Evolutionary conservation across 1,139 yeast genomes (phyloP), one percentile per base, ranked within the genome.

Genomic region (Yamadazyma trypodendri): DNA sequence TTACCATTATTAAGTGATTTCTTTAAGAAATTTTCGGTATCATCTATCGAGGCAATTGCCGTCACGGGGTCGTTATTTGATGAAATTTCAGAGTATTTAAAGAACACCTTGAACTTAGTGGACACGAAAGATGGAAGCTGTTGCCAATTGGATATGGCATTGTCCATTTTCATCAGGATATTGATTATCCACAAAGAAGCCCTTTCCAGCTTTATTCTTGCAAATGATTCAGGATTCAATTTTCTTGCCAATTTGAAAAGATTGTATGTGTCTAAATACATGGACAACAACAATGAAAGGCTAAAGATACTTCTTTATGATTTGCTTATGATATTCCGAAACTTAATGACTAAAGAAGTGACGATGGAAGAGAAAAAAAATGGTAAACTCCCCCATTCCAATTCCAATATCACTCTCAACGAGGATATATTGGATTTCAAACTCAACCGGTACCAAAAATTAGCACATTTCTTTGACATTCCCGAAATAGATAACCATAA

Each of bases 251-350:
- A 75, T 38, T 58, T 81, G 49, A 66, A 73, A 18, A 60, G 60
- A 5, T 52, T 83, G 8, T 63, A 79, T 40, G 65, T 68, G 28
- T 68, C 77, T 6, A 54, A 59, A 4, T 61, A 69, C 22, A 59
- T 79, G 38, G 38, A 51, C 1, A 37, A 63, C 3, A 18, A 59
- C 25, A 70, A 71, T 48, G 75, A 77, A 34, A 76, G 76, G 45
- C 54, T 83, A 42, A 76, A 75, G 48, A 76, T 83, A 38, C 60
- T 83, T 44, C 60, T 83, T 2, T 81, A 81, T 49, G 92, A 84
- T 53, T 65, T 83, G 32, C 58, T 83, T 28, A 60, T 80, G 2
- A 72, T 85, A 3, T 61, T 82, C 50, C 81, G 80, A 51, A 58
- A 59, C 2, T 53, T 68, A 2, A 45, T 68, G 8, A 56, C 65